Conservation (phyloP, 2,329 filamentous ascomycete species). For the Fusarium multiceps region DNA sequence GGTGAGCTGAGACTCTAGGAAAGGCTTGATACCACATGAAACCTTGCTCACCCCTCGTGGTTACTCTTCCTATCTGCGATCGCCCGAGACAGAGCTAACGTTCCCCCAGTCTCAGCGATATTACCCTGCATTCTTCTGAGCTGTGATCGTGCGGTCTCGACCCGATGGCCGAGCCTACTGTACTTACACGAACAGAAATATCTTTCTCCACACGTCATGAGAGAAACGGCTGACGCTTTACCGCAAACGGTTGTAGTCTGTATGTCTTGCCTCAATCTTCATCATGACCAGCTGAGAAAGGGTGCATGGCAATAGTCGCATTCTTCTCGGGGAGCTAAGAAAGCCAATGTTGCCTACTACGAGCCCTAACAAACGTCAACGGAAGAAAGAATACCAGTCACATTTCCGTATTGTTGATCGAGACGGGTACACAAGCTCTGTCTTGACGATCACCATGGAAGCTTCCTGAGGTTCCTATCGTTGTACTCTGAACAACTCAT, state of each 20-base stretch:
- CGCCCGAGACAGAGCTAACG: constrained; percentile 34
- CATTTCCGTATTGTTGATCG: not conserved
- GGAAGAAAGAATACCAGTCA: not conserved
- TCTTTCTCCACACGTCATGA: constrained; percentile 17
- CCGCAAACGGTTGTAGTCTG: constrained; percentile 11
- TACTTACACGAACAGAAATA: not conserved
- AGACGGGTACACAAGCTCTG: not conserved
- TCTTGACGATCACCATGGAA: not conserved
- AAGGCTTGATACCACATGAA: constrained; percentile 12
- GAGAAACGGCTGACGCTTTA: constrained; percentile 8
- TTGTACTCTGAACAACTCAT: constrained; percentile 10
- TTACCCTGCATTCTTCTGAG: constrained; percentile 31
- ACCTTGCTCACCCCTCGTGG: constrained; percentile 14
- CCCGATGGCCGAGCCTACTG: not conserved
- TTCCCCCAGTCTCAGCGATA: constrained; percentile 14
- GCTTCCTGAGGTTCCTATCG: not conserved
- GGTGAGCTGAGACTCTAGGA: constrained; percentile 12
- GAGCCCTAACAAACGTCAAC: not conserved
- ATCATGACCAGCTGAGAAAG: constrained; percentile 24
- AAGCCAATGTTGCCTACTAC: constrained; percentile 3
- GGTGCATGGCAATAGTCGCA: constrained; percentile 16
- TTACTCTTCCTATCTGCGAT: not conserved
- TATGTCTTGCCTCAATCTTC: constrained; percentile 22
- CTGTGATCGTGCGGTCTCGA: constrained; percentile 18
- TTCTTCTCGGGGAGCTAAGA: constrained; percentile 12